Percentiles rank a stretch among this genome's conserved stretches.
These are phyloP conservation scores for Aureobasidium sp. DNA, from an alignment of 2,329 filamentous ascomycete genomes.

Conservation along the genomic window DNA sequence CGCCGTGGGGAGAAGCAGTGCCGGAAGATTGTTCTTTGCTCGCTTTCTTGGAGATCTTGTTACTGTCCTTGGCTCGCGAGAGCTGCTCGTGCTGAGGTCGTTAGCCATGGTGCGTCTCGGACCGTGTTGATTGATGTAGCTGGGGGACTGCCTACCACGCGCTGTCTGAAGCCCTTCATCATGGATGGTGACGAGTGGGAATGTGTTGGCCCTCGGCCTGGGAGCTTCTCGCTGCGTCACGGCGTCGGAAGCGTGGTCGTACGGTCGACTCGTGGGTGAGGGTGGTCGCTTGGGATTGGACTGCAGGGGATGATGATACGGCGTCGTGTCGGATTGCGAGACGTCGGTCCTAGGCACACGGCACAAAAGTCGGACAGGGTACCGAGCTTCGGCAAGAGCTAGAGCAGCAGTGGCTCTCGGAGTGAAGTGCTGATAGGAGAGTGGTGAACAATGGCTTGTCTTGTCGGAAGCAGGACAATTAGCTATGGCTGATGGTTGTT, in stretches of 20 bases:
- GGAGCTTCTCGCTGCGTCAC: not conserved
- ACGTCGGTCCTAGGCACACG: conserved; percentile 3
- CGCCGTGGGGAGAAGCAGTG: conserved; percentile 66
- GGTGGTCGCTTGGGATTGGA: not conserved
- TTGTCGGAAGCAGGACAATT: not conserved
- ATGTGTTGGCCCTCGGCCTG: not conserved
- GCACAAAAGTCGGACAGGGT: not conserved
- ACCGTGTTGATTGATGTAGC: conserved; percentile 36
- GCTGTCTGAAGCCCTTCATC: conserved; percentile 97
- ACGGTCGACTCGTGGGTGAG: not conserved
- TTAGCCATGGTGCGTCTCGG: conserved; percentile 10
- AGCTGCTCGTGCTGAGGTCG: conserved; percentile 64
- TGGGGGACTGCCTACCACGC: conserved; percentile 66
- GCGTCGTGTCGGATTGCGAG: not conserved
- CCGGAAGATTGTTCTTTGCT: conserved; percentile 45
- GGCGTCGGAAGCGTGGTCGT: conserved; percentile 3
- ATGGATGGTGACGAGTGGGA: conserved; percentile 18
- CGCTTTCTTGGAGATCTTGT: conserved; percentile 63
- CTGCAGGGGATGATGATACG: conserved; percentile 13
- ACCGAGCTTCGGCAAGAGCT: not conserved
- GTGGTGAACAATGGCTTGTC: conserved; percentile 7
- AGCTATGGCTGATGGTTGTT: not conserved
- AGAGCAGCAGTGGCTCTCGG: not conserved
- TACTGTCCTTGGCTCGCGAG: conserved; percentile 81
- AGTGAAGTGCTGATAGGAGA: not conserved